Evolutionary conservation across 495 filamentous ascomycete genomes (phyloP), one percentile per base, ranked within the genome.

Genomic region (Copromyces sp.): DNA sequence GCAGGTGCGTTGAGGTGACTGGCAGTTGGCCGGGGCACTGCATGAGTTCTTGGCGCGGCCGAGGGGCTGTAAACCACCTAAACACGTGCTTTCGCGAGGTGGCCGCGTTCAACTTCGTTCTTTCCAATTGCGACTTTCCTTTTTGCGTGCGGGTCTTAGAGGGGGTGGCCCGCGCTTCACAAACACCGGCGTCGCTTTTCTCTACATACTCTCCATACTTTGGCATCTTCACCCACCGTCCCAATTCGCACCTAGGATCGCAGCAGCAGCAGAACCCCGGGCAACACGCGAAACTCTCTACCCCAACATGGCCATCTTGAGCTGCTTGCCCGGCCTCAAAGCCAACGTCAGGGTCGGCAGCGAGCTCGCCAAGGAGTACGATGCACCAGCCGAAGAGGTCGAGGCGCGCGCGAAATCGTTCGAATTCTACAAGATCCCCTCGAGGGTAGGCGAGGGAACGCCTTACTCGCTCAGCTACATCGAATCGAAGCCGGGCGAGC

Each of bases 291-390:
- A 40, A 40, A 40, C 9, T 42, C 41, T 4, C 17, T 3, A 70
- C 17, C n/a, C 40, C 12, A 39, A 29, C n/a, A 84, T 84, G 81
- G 82, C 83, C 0, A 73, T 82, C 59, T 47, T 81, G 14, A 37
- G 76, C 16, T 53, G 47, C 9, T 29, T 81, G n/a, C 77, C 78
- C 0, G 80, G 82, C 44, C 29, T 84, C 9, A 68, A 76, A 68
- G 75, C 77, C 41, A 75, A 59, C 17, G 72, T 84, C 3, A 29
- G 70, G 9, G 75, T 80, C 8, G 70, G 74, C 12, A 77, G 74
- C 0, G n/a, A 40, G 41, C 71, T 75, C 2, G 71, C 77, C 1
- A 37, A 59, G 3, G 82, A 84, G 11, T 83, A 82, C 47, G 74
- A 79, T 44, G 41, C 41, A 2, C 41, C 41, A 0, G 0, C 4